Conservation (phyloP, 306 rosid species). For the Citrullus amarus region DNA sequence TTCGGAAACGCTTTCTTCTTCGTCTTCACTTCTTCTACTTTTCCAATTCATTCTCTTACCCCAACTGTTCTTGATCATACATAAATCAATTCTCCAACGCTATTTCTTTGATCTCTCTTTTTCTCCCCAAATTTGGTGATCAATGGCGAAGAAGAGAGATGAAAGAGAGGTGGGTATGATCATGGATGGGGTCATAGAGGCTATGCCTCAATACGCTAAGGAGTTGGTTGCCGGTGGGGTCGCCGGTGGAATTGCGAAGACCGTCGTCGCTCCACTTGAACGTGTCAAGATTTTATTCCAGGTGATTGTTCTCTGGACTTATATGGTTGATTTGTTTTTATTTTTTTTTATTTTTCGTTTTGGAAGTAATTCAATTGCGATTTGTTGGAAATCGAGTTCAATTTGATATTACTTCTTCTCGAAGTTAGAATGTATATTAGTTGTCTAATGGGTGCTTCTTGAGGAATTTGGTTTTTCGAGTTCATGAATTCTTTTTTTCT, state of each 20-base stretch:
- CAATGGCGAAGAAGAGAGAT: slow-evolving; percentile 35
- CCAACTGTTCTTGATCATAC: not conserved
- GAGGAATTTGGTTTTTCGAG: not conserved
- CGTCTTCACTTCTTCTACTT: not conserved
- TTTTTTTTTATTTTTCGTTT: not conserved
- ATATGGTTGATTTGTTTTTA: not conserved
- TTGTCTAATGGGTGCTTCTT: not conserved
- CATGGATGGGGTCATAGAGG: slow-evolving; percentile 32
- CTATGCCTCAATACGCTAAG: slow-evolving; percentile 64
- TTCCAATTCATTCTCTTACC: too few relatives aligned
- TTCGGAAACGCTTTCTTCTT: not conserved
- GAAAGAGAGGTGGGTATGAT: slow-evolving; percentile 20
- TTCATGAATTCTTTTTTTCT: not conserved
- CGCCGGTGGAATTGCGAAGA: slow-evolving; percentile 75
- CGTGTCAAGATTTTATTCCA: slow-evolving; percentile 87
- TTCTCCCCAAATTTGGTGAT: not conserved
- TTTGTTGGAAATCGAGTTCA: not conserved
- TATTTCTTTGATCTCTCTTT: not conserved
- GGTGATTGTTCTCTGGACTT: slow-evolving; percentile 21
- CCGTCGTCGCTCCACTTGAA: slow-evolving; percentile 80
- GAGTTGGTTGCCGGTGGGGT: slow-evolving; percentile 80
- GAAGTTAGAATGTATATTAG: not conserved
- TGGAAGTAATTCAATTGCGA: not conserved
- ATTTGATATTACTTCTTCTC: not conserved
- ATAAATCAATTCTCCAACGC: not conserved